Evolutionary conservation across 495 filamentous ascomycete species (phyloP).

Genomic region (Penicillium cataractarum): DNA sequence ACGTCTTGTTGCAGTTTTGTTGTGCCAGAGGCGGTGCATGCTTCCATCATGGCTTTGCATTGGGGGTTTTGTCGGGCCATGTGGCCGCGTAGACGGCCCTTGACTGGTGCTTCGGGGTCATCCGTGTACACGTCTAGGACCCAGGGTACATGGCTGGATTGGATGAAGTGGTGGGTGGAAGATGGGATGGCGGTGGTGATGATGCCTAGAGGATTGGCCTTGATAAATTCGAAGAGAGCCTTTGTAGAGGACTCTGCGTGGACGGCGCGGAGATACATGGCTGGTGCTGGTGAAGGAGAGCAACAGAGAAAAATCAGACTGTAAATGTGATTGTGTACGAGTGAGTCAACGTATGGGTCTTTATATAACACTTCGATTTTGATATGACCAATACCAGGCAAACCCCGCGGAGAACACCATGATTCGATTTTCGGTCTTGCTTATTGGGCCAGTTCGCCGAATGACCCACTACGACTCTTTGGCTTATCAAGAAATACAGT

Average conservation of each 20-base stretch:
- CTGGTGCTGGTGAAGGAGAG: neutral
- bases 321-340: neutral
- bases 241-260: conserved; percentile 49
- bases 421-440: neutral
- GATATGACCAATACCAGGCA: neutral
- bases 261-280: conserved; percentile 53
- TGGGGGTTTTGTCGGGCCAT: conserved; percentile 60
- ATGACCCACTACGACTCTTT: neutral
- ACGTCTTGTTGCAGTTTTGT: conserved; percentile 27
- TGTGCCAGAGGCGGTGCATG: conserved; percentile 9
- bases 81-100: conserved; percentile 55
- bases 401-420: neutral
- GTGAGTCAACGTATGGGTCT: conserved; percentile 4
- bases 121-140: conserved; percentile 45
- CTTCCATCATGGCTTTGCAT: conserved; percentile 53
- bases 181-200: conserved; percentile 59
- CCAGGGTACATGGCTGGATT: conserved; percentile 60
- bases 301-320: neutral
- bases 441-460: neutral
- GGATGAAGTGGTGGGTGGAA: conserved; percentile 46
- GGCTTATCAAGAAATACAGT: neutral
- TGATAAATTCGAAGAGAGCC: conserved; percentile 52
- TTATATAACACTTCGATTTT: conserved; percentile 5
- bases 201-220: conserved; percentile 57
- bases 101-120: conserved; percentile 27